Conservation (phyloP, 352 stramenopile species). For the Thalassiosira exigua region DNA sequence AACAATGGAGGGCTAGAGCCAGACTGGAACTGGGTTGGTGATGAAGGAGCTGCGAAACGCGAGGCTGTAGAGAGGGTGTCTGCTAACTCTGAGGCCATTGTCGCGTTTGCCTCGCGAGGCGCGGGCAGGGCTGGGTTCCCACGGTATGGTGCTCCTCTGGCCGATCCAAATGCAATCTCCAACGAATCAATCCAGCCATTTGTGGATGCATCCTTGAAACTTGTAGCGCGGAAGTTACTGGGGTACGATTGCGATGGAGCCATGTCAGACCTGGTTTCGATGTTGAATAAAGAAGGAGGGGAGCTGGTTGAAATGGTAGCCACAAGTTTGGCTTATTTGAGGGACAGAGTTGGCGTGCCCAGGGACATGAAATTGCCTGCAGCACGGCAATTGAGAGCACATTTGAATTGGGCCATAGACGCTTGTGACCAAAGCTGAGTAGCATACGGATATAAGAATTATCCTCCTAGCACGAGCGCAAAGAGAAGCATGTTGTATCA, state of each 20-base stretch:
- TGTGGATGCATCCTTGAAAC: conserved; percentile 68
- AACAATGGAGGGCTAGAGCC: conserved; percentile 73
- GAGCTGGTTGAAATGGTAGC: conserved; percentile 55
- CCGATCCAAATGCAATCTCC: conserved; percentile 75
- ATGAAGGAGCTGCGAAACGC: conserved; percentile 58
- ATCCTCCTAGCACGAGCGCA: too few relatives aligned
- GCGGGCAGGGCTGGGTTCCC: conserved; percentile 71
- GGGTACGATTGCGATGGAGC: conserved; percentile 31
- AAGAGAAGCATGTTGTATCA: too few relatives aligned
- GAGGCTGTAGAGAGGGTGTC: conserved; percentile 74
- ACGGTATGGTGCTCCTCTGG: conserved; percentile 76
- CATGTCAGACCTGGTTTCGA: conserved; percentile 49
- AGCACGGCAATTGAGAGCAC: conserved; percentile 77
- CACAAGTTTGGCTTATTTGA: conserved; percentile 69
- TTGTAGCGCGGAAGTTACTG: conserved; percentile 61
- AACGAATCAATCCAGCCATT: conserved; percentile 61
- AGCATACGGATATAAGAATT: too few relatives aligned
- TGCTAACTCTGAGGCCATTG: conserved; percentile 69
- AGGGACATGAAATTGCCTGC: conserved; percentile 76
- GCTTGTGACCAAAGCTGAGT: conserved; percentile 26
- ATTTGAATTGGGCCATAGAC: conserved; percentile 82
- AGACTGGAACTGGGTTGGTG: conserved; percentile 78
- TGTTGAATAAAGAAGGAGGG: conserved; percentile 21
- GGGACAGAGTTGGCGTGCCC: conserved; percentile 79
- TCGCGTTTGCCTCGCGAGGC: conserved; percentile 73